Conservation (phyloP, 1,284 basidiomycete genomes). For the Irpex sp. region DNA sequence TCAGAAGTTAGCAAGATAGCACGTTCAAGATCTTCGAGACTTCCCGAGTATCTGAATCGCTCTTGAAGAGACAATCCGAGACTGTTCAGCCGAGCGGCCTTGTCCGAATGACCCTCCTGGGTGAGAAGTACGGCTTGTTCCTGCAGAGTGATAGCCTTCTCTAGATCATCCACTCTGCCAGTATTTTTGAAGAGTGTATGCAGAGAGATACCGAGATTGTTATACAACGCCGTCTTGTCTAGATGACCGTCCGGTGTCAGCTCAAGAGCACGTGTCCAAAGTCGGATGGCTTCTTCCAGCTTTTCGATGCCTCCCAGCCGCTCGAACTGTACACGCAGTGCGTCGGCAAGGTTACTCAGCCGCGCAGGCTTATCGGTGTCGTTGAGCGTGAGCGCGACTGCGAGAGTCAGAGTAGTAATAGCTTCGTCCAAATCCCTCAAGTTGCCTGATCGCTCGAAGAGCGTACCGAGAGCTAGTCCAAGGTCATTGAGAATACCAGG, state of each 20-base stretch:
- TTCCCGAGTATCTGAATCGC: not conserved
- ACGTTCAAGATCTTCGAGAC: not conserved
- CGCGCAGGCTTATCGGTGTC: not conserved
- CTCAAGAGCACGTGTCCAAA: not conserved
- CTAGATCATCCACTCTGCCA: not conserved
- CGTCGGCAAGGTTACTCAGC: not conserved
- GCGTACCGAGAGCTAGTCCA: not conserved
- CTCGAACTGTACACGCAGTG: not conserved
- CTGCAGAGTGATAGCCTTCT: not conserved
- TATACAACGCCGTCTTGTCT: not conserved
- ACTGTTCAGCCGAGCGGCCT: not conserved
- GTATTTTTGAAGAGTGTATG: not conserved
- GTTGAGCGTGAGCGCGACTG: not conserved
- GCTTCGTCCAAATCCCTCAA: not conserved
- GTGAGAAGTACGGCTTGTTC: not conserved
- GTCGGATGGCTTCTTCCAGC: not conserved
- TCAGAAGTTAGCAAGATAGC: not conserved
- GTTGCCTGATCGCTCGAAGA: not conserved
- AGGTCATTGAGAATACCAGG: not conserved
- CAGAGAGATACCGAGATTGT: not conserved
- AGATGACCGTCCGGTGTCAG: not conserved
- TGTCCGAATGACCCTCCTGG: not conserved
- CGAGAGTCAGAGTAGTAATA: not conserved
- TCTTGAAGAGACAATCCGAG: not conserved
- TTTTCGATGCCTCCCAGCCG: not conserved